Evolutionary conservation across 2,329 filamentous ascomycete genomes (phyloP).

Genomic region (Berkeleyomyces basicola): DNA sequence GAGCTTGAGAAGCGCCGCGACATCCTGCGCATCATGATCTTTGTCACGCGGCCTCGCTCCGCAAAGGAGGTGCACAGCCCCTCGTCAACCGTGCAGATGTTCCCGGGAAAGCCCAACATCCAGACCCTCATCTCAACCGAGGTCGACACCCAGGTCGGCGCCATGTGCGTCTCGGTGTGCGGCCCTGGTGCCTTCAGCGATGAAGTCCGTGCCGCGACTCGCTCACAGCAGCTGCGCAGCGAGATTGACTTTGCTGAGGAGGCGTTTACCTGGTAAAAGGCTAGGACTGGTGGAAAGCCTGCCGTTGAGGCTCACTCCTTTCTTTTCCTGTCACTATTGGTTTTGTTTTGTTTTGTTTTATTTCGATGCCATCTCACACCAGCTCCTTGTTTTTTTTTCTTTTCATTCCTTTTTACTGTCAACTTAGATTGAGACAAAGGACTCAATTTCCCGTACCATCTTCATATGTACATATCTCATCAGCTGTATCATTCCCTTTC

Average conservation of each 20-base stretch:
- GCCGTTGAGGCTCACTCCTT: not conserved
- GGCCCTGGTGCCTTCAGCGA: slow-evolving; percentile 59
- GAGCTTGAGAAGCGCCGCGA: slow-evolving; percentile 59
- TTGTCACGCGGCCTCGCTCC: slow-evolving; percentile 56
- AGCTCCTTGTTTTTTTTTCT: not conserved
- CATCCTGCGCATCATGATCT: slow-evolving; percentile 59
- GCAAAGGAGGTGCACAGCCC: slow-evolving; percentile 71
- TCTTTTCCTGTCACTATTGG: not conserved
- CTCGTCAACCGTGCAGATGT: slow-evolving; percentile 66
- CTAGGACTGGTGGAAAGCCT: not conserved
- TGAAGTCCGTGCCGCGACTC: slow-evolving; percentile 52
- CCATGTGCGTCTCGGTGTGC: slow-evolving; percentile 58
- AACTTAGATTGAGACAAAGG: too few species aligned
- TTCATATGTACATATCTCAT: too few species aligned
- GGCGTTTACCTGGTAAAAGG: slow-evolving; percentile 45
- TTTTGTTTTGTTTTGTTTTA: not conserved
- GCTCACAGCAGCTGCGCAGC: slow-evolving; percentile 44
- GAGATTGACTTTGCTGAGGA: slow-evolving; percentile 68
- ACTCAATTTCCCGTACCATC: too few species aligned
- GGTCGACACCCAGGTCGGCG: slow-evolving; percentile 57
- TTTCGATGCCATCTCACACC: not conserved
- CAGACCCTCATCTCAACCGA: slow-evolving; percentile 55
- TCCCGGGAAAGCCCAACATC: slow-evolving; percentile 62
- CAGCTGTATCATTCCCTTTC: too few species aligned
- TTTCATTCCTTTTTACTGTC: too few species aligned